phyloP scores from a whole-genome alignment of 2,329 filamentous ascomycete species.

The Tolypocladium inflatum region DNA sequence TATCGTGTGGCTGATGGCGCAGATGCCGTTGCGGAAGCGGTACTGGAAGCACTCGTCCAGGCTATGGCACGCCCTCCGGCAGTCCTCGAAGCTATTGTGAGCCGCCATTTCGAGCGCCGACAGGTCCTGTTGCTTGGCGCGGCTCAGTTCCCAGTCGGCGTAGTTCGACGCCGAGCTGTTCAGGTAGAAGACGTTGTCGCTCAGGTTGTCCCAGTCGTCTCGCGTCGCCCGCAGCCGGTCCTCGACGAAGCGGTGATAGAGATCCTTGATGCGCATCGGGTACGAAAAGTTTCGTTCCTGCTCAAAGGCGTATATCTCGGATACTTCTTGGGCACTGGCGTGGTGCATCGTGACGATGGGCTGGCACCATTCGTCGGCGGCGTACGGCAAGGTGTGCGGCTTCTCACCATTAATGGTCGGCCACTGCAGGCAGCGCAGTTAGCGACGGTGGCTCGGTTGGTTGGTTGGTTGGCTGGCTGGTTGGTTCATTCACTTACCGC shows the following conservation, averaged over 20 bases:
- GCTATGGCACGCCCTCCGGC: conserved; percentile 32
- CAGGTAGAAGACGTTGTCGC: conserved; percentile 34
- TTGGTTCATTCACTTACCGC: conserved; percentile 29
- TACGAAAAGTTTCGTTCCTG: conserved; percentile 21
- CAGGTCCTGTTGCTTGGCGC: conserved; percentile 22
- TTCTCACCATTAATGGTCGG: conserved; percentile 49
- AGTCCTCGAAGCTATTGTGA: conserved; percentile 31
- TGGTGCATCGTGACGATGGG: conserved; percentile 48
- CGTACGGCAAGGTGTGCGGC: conserved; percentile 38
- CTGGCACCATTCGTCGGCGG: conserved; percentile 42
- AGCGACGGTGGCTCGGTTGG: no score
- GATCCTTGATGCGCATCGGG: conserved; percentile 33
- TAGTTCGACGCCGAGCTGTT: conserved; percentile 19
- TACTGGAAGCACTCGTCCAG: conserved; percentile 30
- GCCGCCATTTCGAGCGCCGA: conserved; percentile 29
- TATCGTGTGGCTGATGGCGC: conserved; percentile 24
- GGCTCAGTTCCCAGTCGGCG: conserved; percentile 19
- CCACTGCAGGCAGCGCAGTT: conserved; percentile 22
- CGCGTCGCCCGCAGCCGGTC: conserved; percentile 26
- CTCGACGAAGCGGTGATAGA: conserved; percentile 36
- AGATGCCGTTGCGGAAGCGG: conserved; percentile 27
- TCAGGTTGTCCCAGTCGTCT: conserved; percentile 44
- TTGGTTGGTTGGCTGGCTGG: no score
- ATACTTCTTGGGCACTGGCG: conserved; percentile 39
- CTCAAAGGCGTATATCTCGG: conserved; percentile 42